phyloP scores from a whole-genome alignment of 2,329 filamentous ascomycete genomes.

The Harringtonia aguacate region DNA sequence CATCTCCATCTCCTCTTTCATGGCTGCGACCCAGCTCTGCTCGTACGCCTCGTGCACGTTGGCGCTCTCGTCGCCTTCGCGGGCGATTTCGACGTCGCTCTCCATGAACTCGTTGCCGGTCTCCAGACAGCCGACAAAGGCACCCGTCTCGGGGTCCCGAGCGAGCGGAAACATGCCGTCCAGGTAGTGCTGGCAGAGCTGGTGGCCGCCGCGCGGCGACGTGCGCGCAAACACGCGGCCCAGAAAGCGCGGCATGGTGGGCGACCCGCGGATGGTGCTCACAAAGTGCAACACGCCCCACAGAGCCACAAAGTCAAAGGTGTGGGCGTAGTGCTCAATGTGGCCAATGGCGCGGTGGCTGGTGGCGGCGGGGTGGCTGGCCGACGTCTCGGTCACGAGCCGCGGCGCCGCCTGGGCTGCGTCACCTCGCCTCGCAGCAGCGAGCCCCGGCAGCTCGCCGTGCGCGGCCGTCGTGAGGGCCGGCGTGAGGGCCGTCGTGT shows the following conservation, averaged over 20 bases:
- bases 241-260: conserved; percentile 47
- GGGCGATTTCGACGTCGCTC: conserved; percentile 36
- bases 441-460: neutral
- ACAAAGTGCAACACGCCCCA: conserved; percentile 66
- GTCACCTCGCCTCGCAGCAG: neutral
- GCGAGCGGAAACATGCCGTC: conserved; percentile 49
- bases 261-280: conserved; percentile 26
- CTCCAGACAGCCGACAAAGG: conserved; percentile 23
- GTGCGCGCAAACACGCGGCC: conserved; percentile 49
- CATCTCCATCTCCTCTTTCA: conserved; percentile 28
- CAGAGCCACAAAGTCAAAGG: conserved; percentile 60
- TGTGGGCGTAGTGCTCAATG: conserved; percentile 74
- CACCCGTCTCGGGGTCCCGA: conserved; percentile 27
- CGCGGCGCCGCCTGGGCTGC: conserved; percentile 1
- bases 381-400: conserved; percentile 17
- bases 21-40: conserved; percentile 32
- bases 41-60: conserved; percentile 36
- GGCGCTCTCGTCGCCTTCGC: conserved; percentile 30
- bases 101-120: conserved; percentile 53
- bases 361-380: conserved; percentile 24
- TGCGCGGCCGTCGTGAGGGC: no score
- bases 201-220: conserved; percentile 40
- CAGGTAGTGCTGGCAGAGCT: conserved; percentile 51
- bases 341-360: conserved; percentile 49
- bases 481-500: neutral